Conservation (phyloP, 345 rosid species). For the Heritiera fomes region DNA sequence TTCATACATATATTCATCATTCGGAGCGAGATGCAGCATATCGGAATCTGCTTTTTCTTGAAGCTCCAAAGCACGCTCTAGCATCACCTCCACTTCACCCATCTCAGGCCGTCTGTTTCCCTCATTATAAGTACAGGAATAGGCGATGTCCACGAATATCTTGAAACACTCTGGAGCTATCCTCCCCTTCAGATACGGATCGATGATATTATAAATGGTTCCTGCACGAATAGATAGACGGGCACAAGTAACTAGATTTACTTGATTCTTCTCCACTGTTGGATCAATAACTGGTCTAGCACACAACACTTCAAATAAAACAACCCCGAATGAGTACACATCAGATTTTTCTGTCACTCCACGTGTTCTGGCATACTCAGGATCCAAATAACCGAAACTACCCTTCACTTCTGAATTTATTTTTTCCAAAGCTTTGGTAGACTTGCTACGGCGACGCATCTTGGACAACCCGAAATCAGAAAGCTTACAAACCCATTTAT, state of each 20-base stretch:
- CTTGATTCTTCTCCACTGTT: slow-evolving; percentile 38
- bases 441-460: not conserved
- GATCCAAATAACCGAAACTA: slow-evolving; percentile 61
- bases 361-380: slow-evolving; percentile 47
- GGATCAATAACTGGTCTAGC: slow-evolving; percentile 58
- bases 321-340: slow-evolving; percentile 65
- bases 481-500: not conserved
- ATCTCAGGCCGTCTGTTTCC: slow-evolving; percentile 58
- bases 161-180: slow-evolving; percentile 60
- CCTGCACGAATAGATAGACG: slow-evolving; percentile 55
- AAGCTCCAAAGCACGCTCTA: slow-evolving; percentile 31
- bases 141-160: slow-evolving; percentile 57
- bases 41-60: not conserved
- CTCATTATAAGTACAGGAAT: slow-evolving; percentile 46
- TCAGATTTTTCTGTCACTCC: slow-evolving; percentile 60
- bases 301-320: slow-evolving; percentile 56
- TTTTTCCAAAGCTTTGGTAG: not conserved
- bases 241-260: slow-evolving; percentile 59
- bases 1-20: not conserved
- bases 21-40: not conserved
- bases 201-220: slow-evolving; percentile 46
- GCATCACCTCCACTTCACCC: slow-evolving; percentile 65
- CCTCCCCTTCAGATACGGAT: slow-evolving; percentile 47
- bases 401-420: slow-evolving; percentile 35
- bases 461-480: not conserved